Evolutionary conservation across 2,329 filamentous ascomycete genomes (phyloP), one percentile per base, ranked within the genome.

Genomic region (Aspergillus uvarum): DNA sequence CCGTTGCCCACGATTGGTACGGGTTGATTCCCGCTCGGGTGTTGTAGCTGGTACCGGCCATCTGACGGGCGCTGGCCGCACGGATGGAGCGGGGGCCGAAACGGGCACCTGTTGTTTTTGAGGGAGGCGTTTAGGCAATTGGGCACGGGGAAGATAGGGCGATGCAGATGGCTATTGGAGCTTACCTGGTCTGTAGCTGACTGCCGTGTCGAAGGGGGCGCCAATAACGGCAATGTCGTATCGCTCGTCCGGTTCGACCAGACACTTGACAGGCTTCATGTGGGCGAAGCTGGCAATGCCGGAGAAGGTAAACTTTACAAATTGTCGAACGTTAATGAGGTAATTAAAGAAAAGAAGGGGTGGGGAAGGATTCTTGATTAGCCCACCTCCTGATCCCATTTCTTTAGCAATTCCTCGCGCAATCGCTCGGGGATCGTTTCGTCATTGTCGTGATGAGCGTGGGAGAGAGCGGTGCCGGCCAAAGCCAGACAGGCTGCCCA

Each of bases 51-150:
- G 91, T 86, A 74, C 89, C 91, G 2, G 87, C 84, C 14, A 89
- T 91, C 77, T 96, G 92, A 21, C 92, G 87, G 7, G 88, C 83
- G 32, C 91, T 94, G 47, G 91, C 92, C 44, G 90, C 88, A 58
- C 93, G 89, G 70, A 97, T 96, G 47, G 91, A 91, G 49, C 91
- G 87, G 35, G 93, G 93, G 0, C 93, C 93, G 72, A 96, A 96
- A 8, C 93, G 86, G 16, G 89, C 89, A 44, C 89, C 78, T 78
- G 57, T 14, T 19, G 47, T 57, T 11, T 31, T 51, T 31, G 42
- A 10, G 8, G 26, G 2, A 29, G 26, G 19, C 31, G 4, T 35
- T 10, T 52, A 24, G 11, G 7, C 24, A n/a, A 26, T 32, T 16
- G 22, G 29, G 42, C 19, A 16, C 38, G 44, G 22, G 38, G 29